A percentile compares a stretch with the other conserved stretches of the same genome.
Evolutionary conservation across 495 filamentous ascomycete genomes (phyloP).

Genomic region (Tuber magnatum): DNA sequence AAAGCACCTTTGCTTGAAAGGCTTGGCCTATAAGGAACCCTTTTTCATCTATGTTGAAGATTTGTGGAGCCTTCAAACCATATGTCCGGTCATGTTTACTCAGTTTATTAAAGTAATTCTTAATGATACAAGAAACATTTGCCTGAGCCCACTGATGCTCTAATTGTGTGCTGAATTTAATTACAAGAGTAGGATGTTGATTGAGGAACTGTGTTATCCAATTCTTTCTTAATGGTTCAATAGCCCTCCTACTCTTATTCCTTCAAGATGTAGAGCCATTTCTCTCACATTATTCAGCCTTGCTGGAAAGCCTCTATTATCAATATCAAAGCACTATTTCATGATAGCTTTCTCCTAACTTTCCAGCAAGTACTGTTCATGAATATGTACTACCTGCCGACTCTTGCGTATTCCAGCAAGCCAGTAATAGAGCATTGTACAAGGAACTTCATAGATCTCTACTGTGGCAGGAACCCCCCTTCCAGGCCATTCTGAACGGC

Average conservation of each 20-base stretch:
- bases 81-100: not conserved
- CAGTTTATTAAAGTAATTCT: slow-evolving; percentile 1
- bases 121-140: slow-evolving; percentile 5
- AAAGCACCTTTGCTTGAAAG: slow-evolving; percentile 6
- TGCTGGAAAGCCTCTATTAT: not conserved
- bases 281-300: not conserved
- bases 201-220: slow-evolving; percentile 13
- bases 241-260: not conserved
- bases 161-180: slow-evolving; percentile 8
- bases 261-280: slow-evolving; percentile 2
- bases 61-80: slow-evolving; percentile 1
- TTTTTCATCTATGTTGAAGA: slow-evolving; percentile 16
- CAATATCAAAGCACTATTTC: not conserved
- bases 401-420: not conserved
- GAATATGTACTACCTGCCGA: not conserved
- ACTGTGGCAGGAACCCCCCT: not conserved
- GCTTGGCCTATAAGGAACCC: slow-evolving; percentile 4
- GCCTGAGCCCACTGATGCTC: slow-evolving; percentile 9
- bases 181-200: not conserved
- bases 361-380: not conserved
- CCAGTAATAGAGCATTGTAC: not conserved
- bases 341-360: slow-evolving; percentile 6
- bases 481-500: not conserved
- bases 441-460: slow-evolving; percentile 8
- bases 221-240: not conserved